Base-by-base conservation (phyloP, 2,329 filamentous ascomycete genomes). In the Microdochium nivale region DNA sequence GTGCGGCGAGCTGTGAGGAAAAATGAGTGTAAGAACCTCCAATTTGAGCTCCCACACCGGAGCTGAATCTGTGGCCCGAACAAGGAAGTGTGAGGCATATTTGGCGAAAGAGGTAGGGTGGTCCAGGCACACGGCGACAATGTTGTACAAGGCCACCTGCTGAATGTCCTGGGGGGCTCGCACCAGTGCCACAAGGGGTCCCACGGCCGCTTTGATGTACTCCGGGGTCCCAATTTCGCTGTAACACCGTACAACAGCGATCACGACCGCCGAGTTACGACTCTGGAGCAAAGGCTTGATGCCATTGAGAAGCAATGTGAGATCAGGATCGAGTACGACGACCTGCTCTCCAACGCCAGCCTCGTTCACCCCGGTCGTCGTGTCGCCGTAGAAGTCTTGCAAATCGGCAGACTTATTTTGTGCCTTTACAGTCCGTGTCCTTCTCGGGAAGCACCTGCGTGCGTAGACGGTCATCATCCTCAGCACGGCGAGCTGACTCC, bases 21-120 rank as follows among this genome's bases (percentile, higher is more conserved):
- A 99, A 58, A 97, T 84, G 54, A 99, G 77, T 0, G 94, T 92
- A 51, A 97, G 75, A 3, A 96, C 74, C 67, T 99, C 95, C 25
- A 99, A 77, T 69, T 99, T 99, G 37, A 97, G 77, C 55, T 87
- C 85, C 88, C 90, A 96, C 21, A 96, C 86, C 21, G 88, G 81
- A 14, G 86, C 81, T 1, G 86, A 75, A 64, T 99, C 94, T 0
- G 83, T 86, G 46, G 86, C 81, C 52, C 85, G 84, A 50, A 99
- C 81, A 11, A 99, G 78, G 65, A 99, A 99, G 69, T 96, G 94
- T 32, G 87, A 88, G 19, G 87, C 82, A 63, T 96, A 92, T 63
- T 83, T 87, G 52, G 92, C 87, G 65, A 99, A 99, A n/a, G 86
- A 80, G 37, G 80, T 74, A 0, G 94, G 90, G 16, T 82, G 77